Percentiles rank a stretch among this genome's conserved stretches.
Evolutionary conservation across 345 rosid species (phyloP).

Genomic region (Eutrema heterophyllum): DNA sequence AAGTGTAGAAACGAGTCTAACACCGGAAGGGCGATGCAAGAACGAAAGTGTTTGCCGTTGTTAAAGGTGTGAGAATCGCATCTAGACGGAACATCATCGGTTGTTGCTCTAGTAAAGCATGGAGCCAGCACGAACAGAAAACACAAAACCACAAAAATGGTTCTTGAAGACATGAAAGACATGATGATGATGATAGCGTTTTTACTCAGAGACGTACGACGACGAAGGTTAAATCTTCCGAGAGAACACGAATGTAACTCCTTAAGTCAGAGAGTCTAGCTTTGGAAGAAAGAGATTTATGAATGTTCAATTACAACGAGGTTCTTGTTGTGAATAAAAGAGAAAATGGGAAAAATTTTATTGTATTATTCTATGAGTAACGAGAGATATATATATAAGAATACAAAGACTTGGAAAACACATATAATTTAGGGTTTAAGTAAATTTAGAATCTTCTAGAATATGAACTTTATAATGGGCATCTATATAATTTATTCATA

Average conservation of each 20-base stretch:
- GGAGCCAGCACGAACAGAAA: not conserved
- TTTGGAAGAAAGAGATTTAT: not conserved
- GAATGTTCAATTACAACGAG: not conserved
- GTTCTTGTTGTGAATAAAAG: too few species aligned
- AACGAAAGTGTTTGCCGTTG: constrained; percentile 10
- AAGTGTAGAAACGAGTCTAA: constrained; percentile 41
- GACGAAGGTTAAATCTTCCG: not conserved
- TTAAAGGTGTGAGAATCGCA: not conserved
- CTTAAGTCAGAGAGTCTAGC: not conserved
- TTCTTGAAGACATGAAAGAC: not conserved
- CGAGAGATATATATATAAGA: too few species aligned
- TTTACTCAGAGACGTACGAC: not conserved
- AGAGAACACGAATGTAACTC: not conserved
- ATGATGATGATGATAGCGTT: not conserved
- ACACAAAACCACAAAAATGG: not conserved
- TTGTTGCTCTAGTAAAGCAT: not conserved
- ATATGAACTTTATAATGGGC: too few species aligned
- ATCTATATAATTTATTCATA: too few species aligned
- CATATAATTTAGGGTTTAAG: too few species aligned
- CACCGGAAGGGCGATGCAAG: not conserved
- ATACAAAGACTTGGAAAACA: too few species aligned
- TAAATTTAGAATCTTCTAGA: too few species aligned
- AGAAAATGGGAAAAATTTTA: too few species aligned
- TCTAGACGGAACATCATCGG: not conserved
- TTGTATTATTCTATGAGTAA: too few species aligned